Base-by-base conservation (phyloP, 306 rosid species). In the Pyrus communis region DNA sequence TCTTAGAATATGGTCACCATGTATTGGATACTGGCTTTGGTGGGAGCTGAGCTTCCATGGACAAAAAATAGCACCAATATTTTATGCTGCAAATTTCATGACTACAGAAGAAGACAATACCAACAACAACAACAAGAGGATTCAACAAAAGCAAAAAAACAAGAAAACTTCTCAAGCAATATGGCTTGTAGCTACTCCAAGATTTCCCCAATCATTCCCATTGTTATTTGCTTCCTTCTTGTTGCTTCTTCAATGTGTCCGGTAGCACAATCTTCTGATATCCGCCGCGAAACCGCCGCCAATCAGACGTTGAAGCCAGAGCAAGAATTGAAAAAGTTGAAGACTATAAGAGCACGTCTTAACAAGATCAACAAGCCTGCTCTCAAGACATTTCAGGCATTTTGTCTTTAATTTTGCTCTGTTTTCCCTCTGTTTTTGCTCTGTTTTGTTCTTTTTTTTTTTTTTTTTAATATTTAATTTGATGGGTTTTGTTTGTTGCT, bases 351-450 rank as follows among this genome's bases (percentile, higher is more conserved):
- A 83, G 75, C 76, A 78, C 91, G 83, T 85, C 90, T 96, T 43
- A 88, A 74, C 15, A 83, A 84, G 68, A 88, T 96, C 84, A 96
- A 96, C 85, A 96, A 91, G 80, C 87, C 98, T 42, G 23, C 95
- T 28, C 45, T 80, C 70, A 96, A 92, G 86, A 89, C 96, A 87
- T 88, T 96, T 92, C 91, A 85, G 91, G 99, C 85, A 71, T 76
- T 31, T 71, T 75, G 18, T 69, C 40, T 71, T 14, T 31, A 46
- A 69, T 31, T 63, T 67, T 45, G 35, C 58, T 46, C 57, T 76
- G 62, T 5, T 55, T 81, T 12, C 1, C 1, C 62, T 62, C 14
- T 77, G 85, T 73, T 79, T 54, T 65, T 28, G 12, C 69, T 55
- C 80, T 64, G 59, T 66, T 82, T 65, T 75, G 3, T 4, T 2